Percentiles rank a stretch among this genome's conserved stretches.
Evolutionary conservation across 805 yeast genomes (phyloP).

Genomic region (Millerozyma miso): DNA sequence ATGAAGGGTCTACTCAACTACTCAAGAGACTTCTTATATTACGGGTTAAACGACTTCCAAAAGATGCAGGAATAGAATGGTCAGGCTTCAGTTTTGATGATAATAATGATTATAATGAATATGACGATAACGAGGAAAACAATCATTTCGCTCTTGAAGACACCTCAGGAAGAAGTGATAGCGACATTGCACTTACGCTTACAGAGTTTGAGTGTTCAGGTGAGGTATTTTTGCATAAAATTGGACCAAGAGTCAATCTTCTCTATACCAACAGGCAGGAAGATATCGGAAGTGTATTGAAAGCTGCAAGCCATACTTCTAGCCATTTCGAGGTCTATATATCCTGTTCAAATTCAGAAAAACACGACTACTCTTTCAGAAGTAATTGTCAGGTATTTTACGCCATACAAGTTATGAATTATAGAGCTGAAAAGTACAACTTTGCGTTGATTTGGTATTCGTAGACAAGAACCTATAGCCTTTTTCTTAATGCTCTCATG

Average conservation of each 20-base stretch:
- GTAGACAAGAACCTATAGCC: too few relatives aligned
- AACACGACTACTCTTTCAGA: conserved; percentile 4
- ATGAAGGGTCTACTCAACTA: conserved; percentile 13
- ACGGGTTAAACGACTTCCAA: conserved; percentile 57
- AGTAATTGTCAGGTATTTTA: background rate
- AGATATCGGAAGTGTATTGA: conserved; percentile 8
- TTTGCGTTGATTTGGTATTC: background rate
- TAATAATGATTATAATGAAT: conserved; percentile 18
- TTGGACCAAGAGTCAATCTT: conserved; percentile 4
- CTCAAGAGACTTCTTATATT: conserved; percentile 43
- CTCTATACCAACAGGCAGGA: conserved; percentile 13
- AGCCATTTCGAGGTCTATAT: conserved; percentile 2
- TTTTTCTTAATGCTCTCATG: too few relatives aligned
- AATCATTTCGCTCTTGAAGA: conserved; percentile 8
- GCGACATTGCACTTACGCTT: background rate
- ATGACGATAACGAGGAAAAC: conserved; percentile 38
- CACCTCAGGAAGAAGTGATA: background rate
- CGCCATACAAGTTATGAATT: background rate
- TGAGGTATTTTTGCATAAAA: conserved; percentile 2
- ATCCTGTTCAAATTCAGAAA: background rate
- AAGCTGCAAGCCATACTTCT: background rate
- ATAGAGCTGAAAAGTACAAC: background rate
- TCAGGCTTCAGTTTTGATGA: conserved; percentile 54
- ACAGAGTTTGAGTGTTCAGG: conserved; percentile 1
- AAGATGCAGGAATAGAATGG: conserved; percentile 69